These are phyloP conservation scores for Galium porrigens DNA, from an alignment of 305 asterid species.

Conservation along the genomic window DNA sequence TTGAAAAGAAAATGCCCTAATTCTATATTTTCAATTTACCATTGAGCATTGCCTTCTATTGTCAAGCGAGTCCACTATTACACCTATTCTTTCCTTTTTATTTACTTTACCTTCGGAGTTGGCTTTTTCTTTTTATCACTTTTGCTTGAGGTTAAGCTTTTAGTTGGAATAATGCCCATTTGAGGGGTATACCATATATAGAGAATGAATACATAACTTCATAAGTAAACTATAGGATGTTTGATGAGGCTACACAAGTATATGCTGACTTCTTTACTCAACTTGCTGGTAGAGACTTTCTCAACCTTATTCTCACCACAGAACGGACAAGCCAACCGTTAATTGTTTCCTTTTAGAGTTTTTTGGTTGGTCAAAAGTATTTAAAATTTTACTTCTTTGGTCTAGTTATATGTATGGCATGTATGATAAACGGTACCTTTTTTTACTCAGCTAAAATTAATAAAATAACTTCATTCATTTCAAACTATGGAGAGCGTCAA, in stretches of 20 bases:
- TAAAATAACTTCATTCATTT: too few species aligned
- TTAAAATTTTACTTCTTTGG: neutral
- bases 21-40: neutral
- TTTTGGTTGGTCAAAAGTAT: too few species aligned
- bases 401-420: neutral
- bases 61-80: neutral
- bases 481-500: too few species aligned
- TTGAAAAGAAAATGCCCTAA: too few species aligned
- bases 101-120: neutral
- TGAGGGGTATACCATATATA: neutral
- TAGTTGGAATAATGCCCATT: neutral
- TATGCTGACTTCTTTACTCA: conserved; percentile 7
- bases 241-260: conserved; percentile 3
- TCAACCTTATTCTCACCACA: neutral
- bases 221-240: neutral
- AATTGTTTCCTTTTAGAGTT: neutral
- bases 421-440: too few species aligned
- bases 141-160: neutral
- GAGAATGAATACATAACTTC: neutral
- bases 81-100: neutral
- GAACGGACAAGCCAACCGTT: neutral
- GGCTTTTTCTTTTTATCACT: neutral
- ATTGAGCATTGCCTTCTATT: neutral
- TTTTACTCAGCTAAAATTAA: too few species aligned
- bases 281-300: conserved; percentile 16